These are phyloP conservation scores for Rhizophora mangle DNA, from an alignment of 345 rosid genomes.

Conservation along the genomic window DNA sequence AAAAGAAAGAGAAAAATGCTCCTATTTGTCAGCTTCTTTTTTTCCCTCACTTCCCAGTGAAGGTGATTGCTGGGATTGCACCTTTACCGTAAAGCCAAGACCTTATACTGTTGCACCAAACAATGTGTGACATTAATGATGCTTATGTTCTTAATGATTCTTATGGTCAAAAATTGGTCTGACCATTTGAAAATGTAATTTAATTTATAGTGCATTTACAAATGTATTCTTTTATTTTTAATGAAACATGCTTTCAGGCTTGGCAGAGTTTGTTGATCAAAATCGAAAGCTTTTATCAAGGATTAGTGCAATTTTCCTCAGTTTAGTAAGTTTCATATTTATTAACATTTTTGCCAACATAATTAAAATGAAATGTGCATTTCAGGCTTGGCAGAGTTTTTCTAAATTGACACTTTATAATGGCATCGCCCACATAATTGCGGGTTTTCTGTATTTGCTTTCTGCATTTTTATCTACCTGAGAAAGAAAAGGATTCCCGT, in stretches of 20 bases:
- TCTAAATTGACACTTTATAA: too few species aligned
- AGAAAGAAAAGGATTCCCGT: too few species aligned
- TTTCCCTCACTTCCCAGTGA: background rate
- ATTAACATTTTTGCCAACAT: background rate
- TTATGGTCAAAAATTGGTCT: background rate
- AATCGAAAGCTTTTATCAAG: constrained; percentile 64
- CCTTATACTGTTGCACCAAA: background rate
- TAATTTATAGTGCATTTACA: constrained; percentile 3
- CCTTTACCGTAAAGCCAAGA: background rate
- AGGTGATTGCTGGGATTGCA: background rate
- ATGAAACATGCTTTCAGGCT: constrained; percentile 45
- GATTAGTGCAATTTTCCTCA: constrained; percentile 62
- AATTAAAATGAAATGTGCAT: too few species aligned
- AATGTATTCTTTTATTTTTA: background rate
- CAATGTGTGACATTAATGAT: background rate
- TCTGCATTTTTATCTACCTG: too few species aligned
- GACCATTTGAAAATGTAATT: background rate
- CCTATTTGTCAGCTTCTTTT: background rate
- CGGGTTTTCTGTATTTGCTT: too few species aligned
- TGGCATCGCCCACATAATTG: too few species aligned
- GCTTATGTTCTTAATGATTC: background rate
- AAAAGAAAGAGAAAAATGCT: background rate
- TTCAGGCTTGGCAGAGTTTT: too few species aligned
- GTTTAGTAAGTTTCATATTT: constrained; percentile 51
- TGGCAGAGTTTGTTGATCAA: constrained; percentile 61